These are phyloP conservation scores for Chamaenerion angustifolium DNA, from an alignment of 345 rosid genomes.

Conservation along the genomic window DNA sequence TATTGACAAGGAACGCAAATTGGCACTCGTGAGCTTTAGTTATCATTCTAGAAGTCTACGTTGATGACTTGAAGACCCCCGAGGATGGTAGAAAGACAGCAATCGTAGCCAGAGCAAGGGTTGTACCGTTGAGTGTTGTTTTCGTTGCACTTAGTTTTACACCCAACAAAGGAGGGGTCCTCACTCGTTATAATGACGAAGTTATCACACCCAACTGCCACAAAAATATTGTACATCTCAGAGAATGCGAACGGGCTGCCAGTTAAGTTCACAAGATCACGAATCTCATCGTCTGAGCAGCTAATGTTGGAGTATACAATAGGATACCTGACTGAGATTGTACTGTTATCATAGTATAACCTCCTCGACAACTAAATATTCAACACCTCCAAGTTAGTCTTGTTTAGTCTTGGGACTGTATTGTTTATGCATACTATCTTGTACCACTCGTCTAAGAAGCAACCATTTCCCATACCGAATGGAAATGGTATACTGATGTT, in stretches of 20 bases:
- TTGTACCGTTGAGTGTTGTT: background rate
- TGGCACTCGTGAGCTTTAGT: background rate
- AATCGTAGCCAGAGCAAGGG: constrained; percentile 1
- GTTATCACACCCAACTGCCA: background rate
- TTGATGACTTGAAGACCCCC: background rate
- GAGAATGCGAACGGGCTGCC: background rate
- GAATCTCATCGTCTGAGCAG: background rate
- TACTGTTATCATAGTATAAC: too few relatives aligned
- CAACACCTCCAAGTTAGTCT: background rate
- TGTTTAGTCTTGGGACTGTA: background rate
- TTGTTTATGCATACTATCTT: background rate
- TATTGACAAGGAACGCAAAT: background rate
- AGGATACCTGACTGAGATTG: too few relatives aligned
- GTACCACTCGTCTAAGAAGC: background rate
- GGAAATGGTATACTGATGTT: background rate
- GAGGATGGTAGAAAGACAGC: background rate
- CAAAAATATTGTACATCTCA: background rate
- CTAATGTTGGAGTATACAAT: too few relatives aligned
- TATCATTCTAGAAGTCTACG: background rate
- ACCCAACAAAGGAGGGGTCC: background rate
- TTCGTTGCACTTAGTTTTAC: background rate
- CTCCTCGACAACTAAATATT: background rate
- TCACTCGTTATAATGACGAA: background rate
- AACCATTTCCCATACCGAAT: background rate
- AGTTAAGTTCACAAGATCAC: background rate